Base-by-base conservation (phyloP, 192 early-diverging fungal species). In the Spinellus fusiger region DNA sequence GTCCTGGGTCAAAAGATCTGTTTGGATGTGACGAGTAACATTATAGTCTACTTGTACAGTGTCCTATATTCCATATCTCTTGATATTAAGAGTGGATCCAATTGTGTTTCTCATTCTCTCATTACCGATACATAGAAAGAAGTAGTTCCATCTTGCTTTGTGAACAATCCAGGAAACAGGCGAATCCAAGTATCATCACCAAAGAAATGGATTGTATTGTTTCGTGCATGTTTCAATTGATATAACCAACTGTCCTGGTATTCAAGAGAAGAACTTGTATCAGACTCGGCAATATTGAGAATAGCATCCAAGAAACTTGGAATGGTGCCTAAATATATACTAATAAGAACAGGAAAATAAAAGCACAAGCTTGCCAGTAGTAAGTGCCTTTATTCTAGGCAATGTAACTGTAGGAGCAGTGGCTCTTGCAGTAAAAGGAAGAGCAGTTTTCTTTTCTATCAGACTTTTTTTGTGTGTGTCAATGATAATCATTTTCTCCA, bases 161-260 rank as follows among this genome's bases (percentile, higher is more conserved):
- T 65, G 31, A 91, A 81, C 26, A 82, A 61, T 0, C 76, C 71
- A 3, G 93, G 93, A 61, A 91, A 99, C 57, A 99, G 65, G 53
- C 81, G 81, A 23, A 84, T 83, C 96, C 96, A 99, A 0, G 95
- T 98, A 56, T 98, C 94, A 69, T 98, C 95, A 52, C 95, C 95
- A 76, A 93, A 87, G 54, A 93, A 93, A 22, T 84, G 78, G 9
- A 91, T 64, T 13, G 80, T 80, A 44, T 78, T 78, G 4, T 73
- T 69, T 26, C 76, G 70, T 1, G 67, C 55, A 32, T 75, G 65
- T 6, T 78, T 74, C 59, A 86, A 58, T 22, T 89, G 84, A 54
- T 77, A 66, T 5, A 92, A 64, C 86, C 87, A 90, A 70, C 86
- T 92, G 64, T 93, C 90, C 53, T 91, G 86, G 56, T 79, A 38